phyloP scores from a whole-genome alignment of 1,139 yeast genomes.

The Yamadazyma aaseri region DNA sequence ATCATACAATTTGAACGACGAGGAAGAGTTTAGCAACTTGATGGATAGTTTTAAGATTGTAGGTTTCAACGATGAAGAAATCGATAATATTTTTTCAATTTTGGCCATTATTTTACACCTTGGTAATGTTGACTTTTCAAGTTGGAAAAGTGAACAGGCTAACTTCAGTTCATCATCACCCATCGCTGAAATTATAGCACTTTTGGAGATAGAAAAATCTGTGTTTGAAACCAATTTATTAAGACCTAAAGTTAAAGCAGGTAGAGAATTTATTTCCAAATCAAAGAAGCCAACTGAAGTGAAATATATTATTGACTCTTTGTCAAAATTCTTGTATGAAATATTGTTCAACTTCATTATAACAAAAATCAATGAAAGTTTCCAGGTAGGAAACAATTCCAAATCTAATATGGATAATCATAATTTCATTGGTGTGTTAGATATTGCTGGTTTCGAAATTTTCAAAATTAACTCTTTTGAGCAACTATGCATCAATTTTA shows the following conservation, averaged over 20 bases:
- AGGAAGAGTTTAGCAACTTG: constrained; percentile 59
- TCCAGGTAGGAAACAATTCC: constrained; percentile 27
- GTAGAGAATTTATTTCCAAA: constrained; percentile 80
- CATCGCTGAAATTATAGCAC: constrained; percentile 52
- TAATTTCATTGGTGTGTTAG: constrained; percentile 87
- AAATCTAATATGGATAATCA: constrained; percentile 20
- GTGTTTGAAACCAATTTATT: constrained; percentile 59
- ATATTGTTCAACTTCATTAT: constrained; percentile 78
- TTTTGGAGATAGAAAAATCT: constrained; percentile 62
- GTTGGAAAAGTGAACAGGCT: constrained; percentile 81
- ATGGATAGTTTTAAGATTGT: constrained; percentile 68
- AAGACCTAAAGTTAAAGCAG: constrained; percentile 87
- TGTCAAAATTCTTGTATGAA: constrained; percentile 86
- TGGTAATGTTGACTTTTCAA: constrained; percentile 78
- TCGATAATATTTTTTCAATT: constrained; percentile 58
- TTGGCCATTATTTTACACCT: constrained; percentile 79
- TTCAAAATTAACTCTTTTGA: constrained; percentile 91
- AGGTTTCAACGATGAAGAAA: constrained; percentile 63
- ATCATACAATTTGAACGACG: constrained; percentile 75
- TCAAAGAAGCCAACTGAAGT: constrained; percentile 82
- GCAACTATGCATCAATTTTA: constrained; percentile 93
- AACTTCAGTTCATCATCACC: constrained; percentile 56
- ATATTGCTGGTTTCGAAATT: constrained; percentile 97
- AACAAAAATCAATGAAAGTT: constrained; percentile 68
- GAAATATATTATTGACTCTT: constrained; percentile 77